Conservation (phyloP, 2,329 filamentous ascomycete genomes). For the Nemania sp. region DNA sequence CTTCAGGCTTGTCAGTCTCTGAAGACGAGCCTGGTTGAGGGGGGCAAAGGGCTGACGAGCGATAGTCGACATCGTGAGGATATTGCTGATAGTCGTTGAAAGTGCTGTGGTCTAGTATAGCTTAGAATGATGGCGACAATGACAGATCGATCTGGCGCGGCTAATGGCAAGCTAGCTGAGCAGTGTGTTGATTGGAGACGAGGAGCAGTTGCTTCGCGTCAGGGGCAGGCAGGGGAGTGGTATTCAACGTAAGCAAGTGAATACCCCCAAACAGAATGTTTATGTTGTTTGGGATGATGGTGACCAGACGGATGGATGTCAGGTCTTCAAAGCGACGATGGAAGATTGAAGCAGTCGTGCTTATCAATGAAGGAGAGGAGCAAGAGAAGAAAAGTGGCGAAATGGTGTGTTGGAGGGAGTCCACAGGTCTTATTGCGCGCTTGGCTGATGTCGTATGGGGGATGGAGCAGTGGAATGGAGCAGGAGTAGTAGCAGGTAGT, state of each 20-base stretch:
- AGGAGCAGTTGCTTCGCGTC: constrained; percentile 4
- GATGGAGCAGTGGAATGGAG: not conserved
- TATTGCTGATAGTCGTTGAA: constrained; percentile 11
- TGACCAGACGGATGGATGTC: not conserved
- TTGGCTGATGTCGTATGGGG: constrained; percentile 1
- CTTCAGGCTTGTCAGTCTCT: constrained; percentile 74
- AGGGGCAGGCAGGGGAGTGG: not conserved
- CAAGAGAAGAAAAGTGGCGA: constrained; percentile 40
- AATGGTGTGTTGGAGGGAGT: constrained; percentile 36
- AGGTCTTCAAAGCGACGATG: constrained; percentile 1
- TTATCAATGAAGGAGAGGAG: constrained; percentile 29
- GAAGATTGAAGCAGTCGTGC: constrained; percentile 11
- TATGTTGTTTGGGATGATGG: constrained; percentile 31
- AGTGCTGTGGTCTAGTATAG: constrained; percentile 8
- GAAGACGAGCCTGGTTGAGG: constrained; percentile 69
- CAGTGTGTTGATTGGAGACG: constrained; percentile 24
- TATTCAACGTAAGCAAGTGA: not conserved
- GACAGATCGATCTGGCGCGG: constrained; percentile 21
- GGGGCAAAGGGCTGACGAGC: constrained; percentile 76
- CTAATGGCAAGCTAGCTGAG: constrained; percentile 16
- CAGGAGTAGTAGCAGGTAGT: not conserved
- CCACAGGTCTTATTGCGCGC: constrained; percentile 42
- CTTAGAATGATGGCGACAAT: constrained; percentile 14
- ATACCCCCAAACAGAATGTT: constrained; percentile 32
- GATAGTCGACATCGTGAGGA: constrained; percentile 56